phyloP scores from a whole-genome alignment of 768 basidiomycete species.

The Kwoniella sp. region DNA sequence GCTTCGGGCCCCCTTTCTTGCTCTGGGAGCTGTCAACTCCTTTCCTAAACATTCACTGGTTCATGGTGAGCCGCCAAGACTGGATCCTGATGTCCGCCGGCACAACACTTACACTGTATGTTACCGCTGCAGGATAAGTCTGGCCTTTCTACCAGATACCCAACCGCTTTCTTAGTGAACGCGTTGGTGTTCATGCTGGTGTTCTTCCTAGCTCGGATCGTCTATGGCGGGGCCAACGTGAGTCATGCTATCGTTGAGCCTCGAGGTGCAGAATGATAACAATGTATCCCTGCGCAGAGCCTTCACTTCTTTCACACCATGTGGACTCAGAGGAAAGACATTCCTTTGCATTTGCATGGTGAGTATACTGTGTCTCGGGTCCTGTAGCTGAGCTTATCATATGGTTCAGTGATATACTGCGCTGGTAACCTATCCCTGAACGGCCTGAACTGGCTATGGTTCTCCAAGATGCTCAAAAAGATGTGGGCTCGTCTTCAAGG shows the following conservation, averaged over 20 bases:
- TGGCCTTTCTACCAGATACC: conserved; percentile 65
- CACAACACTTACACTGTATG: neutral
- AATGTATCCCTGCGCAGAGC: conserved; percentile 54
- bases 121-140: conserved; percentile 42
- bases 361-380: neutral
- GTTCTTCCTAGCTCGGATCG: conserved; percentile 67
- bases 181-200: conserved; percentile 62
- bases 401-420: conserved; percentile 55
- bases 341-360: conserved; percentile 52
- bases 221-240: conserved; percentile 60
- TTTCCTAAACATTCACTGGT: conserved; percentile 87
- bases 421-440: conserved; percentile 65
- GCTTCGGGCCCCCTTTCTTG: conserved; percentile 71
- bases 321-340: conserved; percentile 56
- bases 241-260: conserved; percentile 10
- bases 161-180: conserved; percentile 65
- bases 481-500: conserved; percentile 30
- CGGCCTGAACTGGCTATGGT: conserved; percentile 61
- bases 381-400: neutral
- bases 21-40: conserved; percentile 82
- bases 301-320: conserved; percentile 64
- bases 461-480: conserved; percentile 43
- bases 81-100: neutral
- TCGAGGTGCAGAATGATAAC: neutral
- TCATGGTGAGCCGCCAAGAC: conserved; percentile 31